Base-by-base conservation (phyloP, 2,329 filamentous ascomycete species). In the Ophidiomyces ophidiicola region DNA sequence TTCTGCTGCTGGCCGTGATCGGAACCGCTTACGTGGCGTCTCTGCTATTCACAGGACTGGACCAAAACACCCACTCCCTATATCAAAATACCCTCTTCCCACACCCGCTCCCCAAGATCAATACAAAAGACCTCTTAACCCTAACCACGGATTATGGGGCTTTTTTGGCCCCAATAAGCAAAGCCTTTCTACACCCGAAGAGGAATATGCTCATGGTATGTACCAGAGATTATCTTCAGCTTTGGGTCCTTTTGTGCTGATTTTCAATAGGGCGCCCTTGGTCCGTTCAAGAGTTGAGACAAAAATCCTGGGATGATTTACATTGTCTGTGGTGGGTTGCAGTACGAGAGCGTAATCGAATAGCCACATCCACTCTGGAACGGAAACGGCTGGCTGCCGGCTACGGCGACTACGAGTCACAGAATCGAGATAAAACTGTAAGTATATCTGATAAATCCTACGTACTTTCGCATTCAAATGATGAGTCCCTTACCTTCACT, bases 281-380 rank as follows among this genome's bases (percentile, higher is more conserved):
- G 90, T 77, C 72, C 7, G 77, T 82, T 5, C 75, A 84, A 62
- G 90, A 98, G 66, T 69, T 98, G 53, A 74, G 87, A 46, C 70
- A 74, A 46, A 94, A 94, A 66, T 85, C 80, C 46, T 98, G 86
- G 83, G 84, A 94, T 45, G 87, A 96, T 59, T 65, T 98, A 52
- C 87, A 96, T 61, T 69, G 71, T 45, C 70, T 98, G 54, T 98
- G 88, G 86, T 98, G 87, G 85, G 74, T 86, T 40, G 96, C 90
- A 58, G 73, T 81, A 44, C 86, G 83, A 65, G 90, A 98, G 66
- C 71, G 82, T 53, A 98, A 98, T 63, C 75, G 83, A 50, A 75
- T 96, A 50, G 71, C 76, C n/a, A 96, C 92, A 20, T 78, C 80
- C 49, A 69, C 70, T 38, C 61, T 70, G 42, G 85, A 93, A 66